Base-by-base conservation (phyloP, 78 protist genomes). In the Dictyostelium purpureum region DNA sequence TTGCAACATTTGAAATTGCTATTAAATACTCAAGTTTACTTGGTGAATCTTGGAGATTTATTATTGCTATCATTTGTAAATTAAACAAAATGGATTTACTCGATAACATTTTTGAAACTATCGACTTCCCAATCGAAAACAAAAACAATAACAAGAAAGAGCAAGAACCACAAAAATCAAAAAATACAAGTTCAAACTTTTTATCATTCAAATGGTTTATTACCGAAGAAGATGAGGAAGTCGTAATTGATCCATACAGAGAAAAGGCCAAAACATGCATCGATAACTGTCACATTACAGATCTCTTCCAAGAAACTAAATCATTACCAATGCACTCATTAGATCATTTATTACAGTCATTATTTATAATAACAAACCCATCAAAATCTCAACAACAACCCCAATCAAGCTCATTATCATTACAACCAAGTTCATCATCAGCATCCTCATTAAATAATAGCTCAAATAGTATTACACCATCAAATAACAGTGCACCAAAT, bases 1-100 rank as follows among this genome's bases (percentile, higher is more conserved):
- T 78, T 56, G 79, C 96, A 16, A 79, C 89, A 21, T 94, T 88
- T 77, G 88, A 88, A 35, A 79, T 79, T 49, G 94, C 88, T 26
- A 79, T 88, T 35, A 88, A 79, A 47, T 88, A 79, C 10, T 56
- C 88, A 19, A 33, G 71, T 59, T 79, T 56, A 19, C 51, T 85
- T 18, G 42, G 63, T 3, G 92, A 85, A 28, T 85, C 92, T 11
- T 85, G 92, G 92, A 85, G 77, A 74, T 71, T 59, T 47, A 57
- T 77, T 16, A 73, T 85, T 31, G 47, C 56, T 12, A 51, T 85
- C 26, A 73, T 85, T 35, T 85, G 92, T 73, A 70, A 65, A 57
- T 49, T 85, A 57, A 70, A 85, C 59, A 85, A 85, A 45, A 38
- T 85, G 42, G 92, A 66, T 45, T 47, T 85, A 61, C 28, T 85